A percentile compares a stretch with the other conserved stretches of the same genome.
phyloP scores from a whole-genome alignment of 2,329 filamentous ascomycete species.

The Rhinocladiella similis region DNA sequence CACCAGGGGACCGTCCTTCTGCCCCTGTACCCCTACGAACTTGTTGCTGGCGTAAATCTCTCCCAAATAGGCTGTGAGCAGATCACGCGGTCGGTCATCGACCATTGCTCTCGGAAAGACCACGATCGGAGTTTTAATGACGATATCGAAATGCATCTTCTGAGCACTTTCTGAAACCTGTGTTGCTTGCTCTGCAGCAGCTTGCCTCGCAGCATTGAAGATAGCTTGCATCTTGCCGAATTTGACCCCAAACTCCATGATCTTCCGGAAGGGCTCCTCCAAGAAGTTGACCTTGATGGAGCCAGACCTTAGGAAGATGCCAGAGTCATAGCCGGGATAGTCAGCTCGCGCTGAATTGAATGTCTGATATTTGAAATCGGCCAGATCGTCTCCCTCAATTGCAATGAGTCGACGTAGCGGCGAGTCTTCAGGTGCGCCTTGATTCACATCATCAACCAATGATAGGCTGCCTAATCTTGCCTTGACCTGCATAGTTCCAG shows the following conservation, averaged over 20 bases:
- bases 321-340: conserved; percentile 94
- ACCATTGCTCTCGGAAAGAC: conserved; percentile 82
- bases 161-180: conserved; percentile 88
- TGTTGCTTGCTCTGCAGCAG: conserved; percentile 87
- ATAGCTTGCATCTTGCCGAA: conserved; percentile 99
- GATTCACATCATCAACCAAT: conserved; percentile 89
- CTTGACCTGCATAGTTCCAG: conserved; percentile 82
- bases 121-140: conserved; percentile 92
- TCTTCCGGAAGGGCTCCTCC: conserved; percentile 96
- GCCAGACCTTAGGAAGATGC: conserved; percentile 84
- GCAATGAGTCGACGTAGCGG: conserved; percentile 83
- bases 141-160: conserved; percentile 89
- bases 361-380: conserved; percentile 96
- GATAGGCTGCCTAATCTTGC: conserved; percentile 85
- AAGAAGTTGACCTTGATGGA: conserved; percentile 97
- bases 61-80: conserved; percentile 88
- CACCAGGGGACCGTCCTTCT: conserved; percentile 68
- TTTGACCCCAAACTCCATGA: conserved; percentile 96
- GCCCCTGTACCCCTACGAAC: conserved; percentile 81
- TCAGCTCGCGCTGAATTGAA: conserved; percentile 74
- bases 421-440: conserved; percentile 79
- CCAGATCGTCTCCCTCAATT: conserved; percentile 92
- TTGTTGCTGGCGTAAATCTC: conserved; percentile 97
- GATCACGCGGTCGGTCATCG: conserved; percentile 71
- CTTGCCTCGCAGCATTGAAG: conserved; percentile 94